These are phyloP conservation scores for Trichoderma sp. DNA, from an alignment of 2,329 filamentous ascomycete genomes.

Conservation along the genomic window DNA sequence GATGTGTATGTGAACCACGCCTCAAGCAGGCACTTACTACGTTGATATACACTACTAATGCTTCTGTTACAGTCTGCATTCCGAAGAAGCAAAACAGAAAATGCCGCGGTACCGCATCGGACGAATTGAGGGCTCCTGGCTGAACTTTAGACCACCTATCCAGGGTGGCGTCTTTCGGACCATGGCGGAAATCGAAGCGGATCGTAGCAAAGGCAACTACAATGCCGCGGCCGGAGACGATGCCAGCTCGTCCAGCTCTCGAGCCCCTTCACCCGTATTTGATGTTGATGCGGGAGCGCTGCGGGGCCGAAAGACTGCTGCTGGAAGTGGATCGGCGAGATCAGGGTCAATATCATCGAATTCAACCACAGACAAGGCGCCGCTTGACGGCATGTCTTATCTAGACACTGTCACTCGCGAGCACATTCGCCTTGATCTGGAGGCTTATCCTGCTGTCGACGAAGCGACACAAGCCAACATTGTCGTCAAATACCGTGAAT, in stretches of 20 bases:
- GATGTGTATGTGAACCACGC: conserved; percentile 33
- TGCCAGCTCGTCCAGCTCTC: conserved; percentile 56
- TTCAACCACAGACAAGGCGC: conserved; percentile 52
- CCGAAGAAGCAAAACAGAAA: conserved; percentile 68
- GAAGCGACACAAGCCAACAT: conserved; percentile 43
- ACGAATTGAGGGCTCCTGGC: conserved; percentile 76
- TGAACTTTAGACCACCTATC: conserved; percentile 86
- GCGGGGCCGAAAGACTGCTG: conserved; percentile 35
- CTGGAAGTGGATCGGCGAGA: conserved; percentile 28
- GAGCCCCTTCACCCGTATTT: conserved; percentile 53
- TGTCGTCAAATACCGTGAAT: conserved; percentile 53
- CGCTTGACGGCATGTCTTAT: conserved; percentile 59
- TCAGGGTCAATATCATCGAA: conserved; percentile 62
- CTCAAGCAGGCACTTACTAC: conserved; percentile 1
- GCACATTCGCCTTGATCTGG: conserved; percentile 66
- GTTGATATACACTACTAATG: conserved; percentile 8
- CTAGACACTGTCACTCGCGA: conserved; percentile 73
- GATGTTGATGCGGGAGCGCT: conserved; percentile 40
- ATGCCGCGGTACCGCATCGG: conserved; percentile 88
- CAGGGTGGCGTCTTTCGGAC: conserved; percentile 79
- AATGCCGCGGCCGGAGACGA: conserved; percentile 29
- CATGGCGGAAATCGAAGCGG: conserved; percentile 41
- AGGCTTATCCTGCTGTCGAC: conserved; percentile 78
- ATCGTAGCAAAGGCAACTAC: conserved; percentile 33
- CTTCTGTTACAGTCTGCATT: conserved; percentile 69